These are phyloP conservation scores for Ganoderma lucidum DNA, from an alignment of 1,284 basidiomycete species.

Conservation along the genomic window DNA sequence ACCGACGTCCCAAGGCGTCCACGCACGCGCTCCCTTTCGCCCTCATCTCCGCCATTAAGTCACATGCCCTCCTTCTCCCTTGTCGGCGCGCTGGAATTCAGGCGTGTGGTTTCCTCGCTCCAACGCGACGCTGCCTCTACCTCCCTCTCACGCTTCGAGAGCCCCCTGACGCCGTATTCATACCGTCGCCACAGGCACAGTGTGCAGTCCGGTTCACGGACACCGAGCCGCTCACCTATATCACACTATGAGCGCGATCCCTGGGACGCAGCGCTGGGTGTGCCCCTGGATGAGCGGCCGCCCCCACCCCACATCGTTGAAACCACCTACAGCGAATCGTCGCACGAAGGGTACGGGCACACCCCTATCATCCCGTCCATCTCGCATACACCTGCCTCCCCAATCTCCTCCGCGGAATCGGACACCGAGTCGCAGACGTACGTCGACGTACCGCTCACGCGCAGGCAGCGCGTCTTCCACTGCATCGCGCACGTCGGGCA, in stretches of 20 bases:
- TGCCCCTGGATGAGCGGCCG: slow-evolving; percentile 58
- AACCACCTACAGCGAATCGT: slow-evolving; percentile 40
- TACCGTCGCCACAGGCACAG: slow-evolving; percentile 74
- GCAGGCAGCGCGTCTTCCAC: slow-evolving; percentile 49
- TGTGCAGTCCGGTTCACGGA: slow-evolving; percentile 41
- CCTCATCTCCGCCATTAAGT: slow-evolving; percentile 45
- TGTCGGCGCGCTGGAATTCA: slow-evolving; percentile 92
- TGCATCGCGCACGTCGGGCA: slow-evolving; percentile 55
- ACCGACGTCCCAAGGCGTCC: slow-evolving; percentile 50
- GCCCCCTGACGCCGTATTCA: slow-evolving; percentile 72
- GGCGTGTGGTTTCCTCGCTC: slow-evolving; percentile 87
- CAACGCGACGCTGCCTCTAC: slow-evolving; percentile 67
- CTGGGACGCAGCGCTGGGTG: slow-evolving; percentile 57
- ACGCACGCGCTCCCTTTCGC: slow-evolving; percentile 48
- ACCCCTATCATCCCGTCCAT: slow-evolving; percentile 60
- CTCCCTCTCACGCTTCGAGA: slow-evolving; percentile 70
- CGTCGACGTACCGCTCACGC: slow-evolving; percentile 48
- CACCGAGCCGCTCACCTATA: slow-evolving; percentile 32
- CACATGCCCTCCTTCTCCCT: slow-evolving; percentile 88
- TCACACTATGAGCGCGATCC: slow-evolving; percentile 42
- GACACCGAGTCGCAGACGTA: slow-evolving; percentile 54
- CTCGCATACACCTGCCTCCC: slow-evolving; percentile 64
- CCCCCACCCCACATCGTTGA: slow-evolving; percentile 41
- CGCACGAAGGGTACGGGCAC: slow-evolving; percentile 32
- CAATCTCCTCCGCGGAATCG: slow-evolving; percentile 37